Base-by-base conservation (phyloP, 2,329 filamentous ascomycete species). In the Talaromyces rugulosus region DNA sequence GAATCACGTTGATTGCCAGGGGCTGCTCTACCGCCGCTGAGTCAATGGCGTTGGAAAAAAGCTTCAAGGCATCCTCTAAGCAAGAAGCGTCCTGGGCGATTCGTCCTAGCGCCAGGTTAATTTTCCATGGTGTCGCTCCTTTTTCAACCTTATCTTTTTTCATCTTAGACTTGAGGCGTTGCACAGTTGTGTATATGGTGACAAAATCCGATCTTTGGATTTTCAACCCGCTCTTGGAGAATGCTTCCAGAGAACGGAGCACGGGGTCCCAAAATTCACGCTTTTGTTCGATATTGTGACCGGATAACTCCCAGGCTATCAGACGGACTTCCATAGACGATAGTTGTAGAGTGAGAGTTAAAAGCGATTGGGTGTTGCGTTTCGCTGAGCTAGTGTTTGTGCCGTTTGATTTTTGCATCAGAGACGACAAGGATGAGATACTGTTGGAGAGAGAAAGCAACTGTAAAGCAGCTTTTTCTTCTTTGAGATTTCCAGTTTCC, bases 221-320 rank as follows among this genome's bases (percentile, higher is more conserved):
- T 16, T 64, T 65, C 18, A 71, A 70, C 56, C 69, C 75, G 23
- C 71, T 71, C 44, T 75, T 69, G 30, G 69, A 67, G 59, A 77
- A 80, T 30, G 60, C 65, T 3, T 70, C 73, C 28, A 81, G 66
- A 50, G 75, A 80, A 14, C 74, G 72, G 36, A 73, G 67, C 57
- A 82, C 71, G 33, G 78, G 79, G 52, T 76, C 73, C 67, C 76
- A 77, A 51, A 81, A 67, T 56, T 82, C 80, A 60, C 72, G 75
- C 4, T 63, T 68, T 51, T 75, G 69, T 40, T 82, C 74, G 23
- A 73, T 75, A n/a, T 72, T 60, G 65, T 80, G 78, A 3, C 72
- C 71, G 4, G 75, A 72, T 8, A 79, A 53, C 44, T 74, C 74
- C 79, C 79, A 81, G 40, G 77, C 77, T 62, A 74, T 69, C 50